Evolutionary conservation across 169 alveolate genomes (phyloP), one percentile per base, ranked within the genome.

Genomic region (Eimeria tenella): DNA sequence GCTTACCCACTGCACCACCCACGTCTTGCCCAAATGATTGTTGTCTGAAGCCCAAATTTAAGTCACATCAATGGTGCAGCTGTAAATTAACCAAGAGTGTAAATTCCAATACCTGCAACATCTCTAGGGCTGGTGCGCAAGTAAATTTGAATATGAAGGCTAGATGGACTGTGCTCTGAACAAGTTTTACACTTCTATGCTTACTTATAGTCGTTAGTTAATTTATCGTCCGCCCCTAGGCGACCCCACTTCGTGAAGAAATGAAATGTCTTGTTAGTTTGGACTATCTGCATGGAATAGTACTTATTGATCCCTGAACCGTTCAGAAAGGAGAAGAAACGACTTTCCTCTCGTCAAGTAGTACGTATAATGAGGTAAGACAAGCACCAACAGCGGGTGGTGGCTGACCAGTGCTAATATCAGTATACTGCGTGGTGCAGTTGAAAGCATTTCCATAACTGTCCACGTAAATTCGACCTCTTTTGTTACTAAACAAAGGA

Each of bases 161-260:
- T 55, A 23, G 15, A 81, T 23, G 31, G 4, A 11, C 31, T 8
- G 73, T 23, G 58, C 13, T 11, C 42, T 21, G 25, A 25, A 31
- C 58, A 5, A 11, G 23, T n/a, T 58, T 42, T 19, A 49, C n/a
- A 56, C 56, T 10, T 62, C 50, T 13, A 11, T 13, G n/a, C 90
- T 60, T 86, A 81, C 81, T 81, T 65, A 70, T 93, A 81, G 62
- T 93, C 93, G 81, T 93, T 93, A 7, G 95, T 93, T 13, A 74
- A 15, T 42, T 82, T 86, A 50, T 84, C 94, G 71, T 93, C 95
- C 11, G 95, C 95, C n/a, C 95, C 95, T 19, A 93, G 86, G 21
- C 95, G 74, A 4, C 95, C 95, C 95, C 95, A 93, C 90, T 84
- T 65, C 53, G 92, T 93, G 70, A 93, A 93, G 65, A 93, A 60